Evolutionary conservation across 1,284 basidiomycete species (phyloP).

Genomic region (Trametes polyzona): DNA sequence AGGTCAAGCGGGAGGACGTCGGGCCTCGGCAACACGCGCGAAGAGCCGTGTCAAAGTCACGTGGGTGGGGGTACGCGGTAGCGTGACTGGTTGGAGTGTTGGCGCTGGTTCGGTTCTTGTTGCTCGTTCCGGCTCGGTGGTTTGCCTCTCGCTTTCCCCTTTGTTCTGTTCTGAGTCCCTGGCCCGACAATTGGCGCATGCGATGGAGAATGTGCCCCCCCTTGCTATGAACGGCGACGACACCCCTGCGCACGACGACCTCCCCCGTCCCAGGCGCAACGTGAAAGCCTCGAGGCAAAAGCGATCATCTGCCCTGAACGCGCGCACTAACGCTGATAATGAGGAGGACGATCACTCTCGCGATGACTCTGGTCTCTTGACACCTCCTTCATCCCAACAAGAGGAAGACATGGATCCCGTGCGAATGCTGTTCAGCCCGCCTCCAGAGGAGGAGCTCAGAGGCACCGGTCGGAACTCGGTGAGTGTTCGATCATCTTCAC

Average conservation of each 20-base stretch:
- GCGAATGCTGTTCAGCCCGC: constrained; percentile 47
- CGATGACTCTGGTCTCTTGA: constrained; percentile 32
- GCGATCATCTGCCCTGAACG: constrained; percentile 19
- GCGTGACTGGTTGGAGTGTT: constrained; percentile 17
- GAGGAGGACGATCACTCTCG: constrained; percentile 17
- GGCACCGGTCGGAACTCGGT: constrained; percentile 23
- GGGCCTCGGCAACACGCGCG: constrained; percentile 3
- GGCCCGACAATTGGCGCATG: neutral
- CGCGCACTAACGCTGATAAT: constrained; percentile 14
- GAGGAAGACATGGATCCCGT: constrained; percentile 30
- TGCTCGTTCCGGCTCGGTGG: neutral
- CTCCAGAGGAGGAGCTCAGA: constrained; percentile 46
- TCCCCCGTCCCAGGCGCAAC: constrained; percentile 22
- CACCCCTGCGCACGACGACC: constrained; percentile 18
- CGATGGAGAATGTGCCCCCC: constrained; percentile 29
- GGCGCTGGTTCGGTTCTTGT: constrained; percentile 11
- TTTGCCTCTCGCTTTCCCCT: constrained; percentile 1
- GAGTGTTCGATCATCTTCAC: constrained; percentile 12
- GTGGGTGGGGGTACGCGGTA: constrained; percentile 6
- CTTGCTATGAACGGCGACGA: constrained; percentile 16
- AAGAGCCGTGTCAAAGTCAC: constrained; percentile 12
- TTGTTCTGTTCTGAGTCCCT: neutral
- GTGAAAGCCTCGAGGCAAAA: constrained; percentile 30
- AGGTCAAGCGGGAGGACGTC: neutral
- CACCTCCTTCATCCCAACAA: constrained; percentile 34